phyloP scores from a whole-genome alignment of 768 basidiomycete species.

The button mushroom (Agaricus bisporus) region DNA sequence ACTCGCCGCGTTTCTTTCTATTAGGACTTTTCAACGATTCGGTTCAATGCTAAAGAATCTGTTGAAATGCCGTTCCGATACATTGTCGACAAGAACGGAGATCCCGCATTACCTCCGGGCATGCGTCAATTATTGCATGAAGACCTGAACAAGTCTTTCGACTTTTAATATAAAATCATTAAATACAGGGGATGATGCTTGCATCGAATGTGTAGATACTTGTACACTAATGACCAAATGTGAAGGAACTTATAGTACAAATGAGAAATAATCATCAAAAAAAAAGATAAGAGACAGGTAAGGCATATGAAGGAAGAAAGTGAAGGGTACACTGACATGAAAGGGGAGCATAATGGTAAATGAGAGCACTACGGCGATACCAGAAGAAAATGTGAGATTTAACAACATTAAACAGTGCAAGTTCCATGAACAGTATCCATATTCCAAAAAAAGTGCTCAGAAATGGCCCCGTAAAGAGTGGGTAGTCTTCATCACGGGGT shows the following conservation, averaged over 20 bases:
- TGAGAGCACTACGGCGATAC: conserved; percentile 6
- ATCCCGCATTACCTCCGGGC: conserved; percentile 80
- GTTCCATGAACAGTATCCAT: not conserved
- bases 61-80: conserved; percentile 98
- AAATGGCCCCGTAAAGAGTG: too few relatives aligned
- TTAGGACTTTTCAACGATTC: conserved; percentile 87
- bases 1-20: not conserved
- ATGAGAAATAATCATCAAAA: not conserved
- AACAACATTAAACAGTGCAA: not conserved
- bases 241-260: conserved; percentile 8
- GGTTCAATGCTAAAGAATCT: conserved; percentile 79
- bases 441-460: not conserved
- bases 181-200: not conserved
- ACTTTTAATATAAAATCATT: conserved; percentile 43
- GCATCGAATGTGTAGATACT: not conserved
- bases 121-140: conserved; percentile 84
- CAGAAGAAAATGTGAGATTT: not conserved
- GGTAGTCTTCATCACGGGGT: too few relatives aligned
- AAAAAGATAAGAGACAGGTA: not conserved
- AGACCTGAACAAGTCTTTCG: conserved; percentile 84
- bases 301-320: not conserved
- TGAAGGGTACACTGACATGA: conserved; percentile 5
- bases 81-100: conserved; percentile 35
- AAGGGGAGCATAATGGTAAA: conserved; percentile 11
- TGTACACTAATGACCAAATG: conserved; percentile 4